Percentiles rank a stretch among this genome's conserved stretches.
These are phyloP conservation scores for Buxus sempervirens DNA, from an alignment of 164 flowering plant species.

Conservation along the genomic window DNA sequence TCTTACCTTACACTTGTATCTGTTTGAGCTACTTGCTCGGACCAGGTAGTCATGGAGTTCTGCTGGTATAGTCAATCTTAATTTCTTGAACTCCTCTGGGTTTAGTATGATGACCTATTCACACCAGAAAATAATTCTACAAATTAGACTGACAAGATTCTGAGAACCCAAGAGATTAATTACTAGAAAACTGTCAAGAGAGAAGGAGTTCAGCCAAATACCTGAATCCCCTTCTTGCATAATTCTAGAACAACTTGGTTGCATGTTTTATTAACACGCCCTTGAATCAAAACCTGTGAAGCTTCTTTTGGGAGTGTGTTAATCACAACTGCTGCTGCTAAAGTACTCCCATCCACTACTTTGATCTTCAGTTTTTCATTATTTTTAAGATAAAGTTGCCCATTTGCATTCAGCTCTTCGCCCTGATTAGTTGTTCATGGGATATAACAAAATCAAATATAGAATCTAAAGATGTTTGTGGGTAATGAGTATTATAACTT, in stretches of 20 bases:
- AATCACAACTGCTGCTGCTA: conserved; percentile 52
- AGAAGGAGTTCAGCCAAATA: conserved; percentile 7
- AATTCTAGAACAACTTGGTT: conserved; percentile 35
- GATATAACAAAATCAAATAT: conserved; percentile 1
- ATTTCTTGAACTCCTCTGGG: neutral
- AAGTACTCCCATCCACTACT: conserved; percentile 59
- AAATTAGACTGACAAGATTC: neutral
- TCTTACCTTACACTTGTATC: neutral
- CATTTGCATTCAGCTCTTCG: conserved; percentile 56
- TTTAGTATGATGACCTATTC: neutral
- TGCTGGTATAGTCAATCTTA: neutral
- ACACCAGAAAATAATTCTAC: neutral
- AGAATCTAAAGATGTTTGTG: too few relatives aligned
- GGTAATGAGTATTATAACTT: neutral
- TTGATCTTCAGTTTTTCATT: conserved; percentile 47
- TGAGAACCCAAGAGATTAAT: neutral
- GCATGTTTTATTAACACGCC: conserved; percentile 44
- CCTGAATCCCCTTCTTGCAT: conserved; percentile 52
- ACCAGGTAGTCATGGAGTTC: neutral
- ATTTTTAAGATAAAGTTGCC: conserved; percentile 50
- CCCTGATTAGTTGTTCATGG: conserved; percentile 34
- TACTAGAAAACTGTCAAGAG: neutral
- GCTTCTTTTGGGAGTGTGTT: conserved; percentile 58
- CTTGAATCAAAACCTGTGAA: conserved; percentile 47
- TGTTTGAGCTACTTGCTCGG: neutral